Evolutionary conservation across 2,329 filamentous ascomycete species (phyloP).

Genomic region (Didymella arachidicola): DNA sequence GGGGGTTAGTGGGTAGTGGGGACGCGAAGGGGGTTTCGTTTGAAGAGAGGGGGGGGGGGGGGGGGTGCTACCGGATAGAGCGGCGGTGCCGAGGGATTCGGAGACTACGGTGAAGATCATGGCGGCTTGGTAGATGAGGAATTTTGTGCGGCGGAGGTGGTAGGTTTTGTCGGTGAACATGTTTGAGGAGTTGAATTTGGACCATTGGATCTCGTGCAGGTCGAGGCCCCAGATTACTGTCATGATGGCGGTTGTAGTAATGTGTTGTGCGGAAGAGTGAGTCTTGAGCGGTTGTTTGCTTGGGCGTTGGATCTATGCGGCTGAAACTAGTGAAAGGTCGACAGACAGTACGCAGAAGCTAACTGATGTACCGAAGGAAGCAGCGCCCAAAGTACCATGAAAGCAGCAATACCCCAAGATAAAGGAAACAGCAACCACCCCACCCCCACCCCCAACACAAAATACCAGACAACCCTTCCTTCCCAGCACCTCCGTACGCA

Average conservation of each 20-base stretch:
- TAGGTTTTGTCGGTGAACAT: slow-evolving; percentile 64
- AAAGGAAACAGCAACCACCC: background rate
- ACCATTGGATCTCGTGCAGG: slow-evolving; percentile 65
- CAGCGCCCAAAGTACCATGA: background rate
- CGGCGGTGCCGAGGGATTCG: slow-evolving; percentile 64
- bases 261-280: background rate
- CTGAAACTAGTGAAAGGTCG: background rate
- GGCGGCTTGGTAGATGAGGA: slow-evolving; percentile 67
- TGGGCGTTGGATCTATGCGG: background rate
- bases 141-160: slow-evolving; percentile 64
- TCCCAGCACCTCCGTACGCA: slow-evolving; percentile 15
- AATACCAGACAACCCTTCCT: background rate
- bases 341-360: background rate
- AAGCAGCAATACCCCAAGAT: background rate
- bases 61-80: slow-evolving; percentile 57
- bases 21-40: background rate
- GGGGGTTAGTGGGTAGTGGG: slow-evolving; percentile 5
- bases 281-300: background rate
- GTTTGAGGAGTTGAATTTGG: slow-evolving; percentile 64
- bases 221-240: slow-evolving; percentile 65
- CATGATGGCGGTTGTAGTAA: slow-evolving; percentile 30
- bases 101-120: slow-evolving; percentile 66
- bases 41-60: slow-evolving; percentile 1
- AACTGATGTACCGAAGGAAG: background rate
- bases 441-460: background rate